Evolutionary conservation across 805 yeast genomes (phyloP), one percentile per base, ranked within the genome.

Genomic region (Yamadazyma sp.): DNA sequence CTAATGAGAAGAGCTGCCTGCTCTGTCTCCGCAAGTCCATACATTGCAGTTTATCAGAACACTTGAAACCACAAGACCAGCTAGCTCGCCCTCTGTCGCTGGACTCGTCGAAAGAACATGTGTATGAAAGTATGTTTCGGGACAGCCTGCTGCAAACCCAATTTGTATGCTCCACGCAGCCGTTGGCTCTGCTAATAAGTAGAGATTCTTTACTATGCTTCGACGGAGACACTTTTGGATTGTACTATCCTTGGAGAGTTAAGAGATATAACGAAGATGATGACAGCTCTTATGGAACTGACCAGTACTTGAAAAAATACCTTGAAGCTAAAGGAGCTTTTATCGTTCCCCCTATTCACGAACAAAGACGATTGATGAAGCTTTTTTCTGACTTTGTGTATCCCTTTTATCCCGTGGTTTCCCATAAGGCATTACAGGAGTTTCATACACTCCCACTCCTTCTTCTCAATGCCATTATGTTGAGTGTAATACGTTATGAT

Each of bases 241-340:
- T 56, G 11, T 59, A 45, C 41, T 57, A 50, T 34, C 64, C 62
- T 1, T 59, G 64, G 64, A 45, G 60, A 46, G 57, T 48, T 19
- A 32, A 48, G 9, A 8, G 23, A 12, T 47, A 49, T 25, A 25
- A 46, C 6, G 52, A 16, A 48, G 32, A 20, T 13, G 14, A 20
- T 12, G 19, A 19, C 21, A 13, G 12, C 4, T 5, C 17, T 11
- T 40, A 19, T 7, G 16, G 8, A 16, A n/a, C 14, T 25, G 60
- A 59, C 17, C 32, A 42, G 21, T 60, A 57, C 15, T 41, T 57
- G 16, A 28, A 47, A 6, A 40, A 44, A 7, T 59, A 52, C 29
- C 39, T 59, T 21, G 29, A 35, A 3, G 43, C 45, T 19, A 55
- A 51, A 38, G 54, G 52, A 2, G 60, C 60, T 0, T 57, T 53